Evolutionary conservation across 495 filamentous ascomycete species (phyloP).

Genomic region (Penicillium ucsense): DNA sequence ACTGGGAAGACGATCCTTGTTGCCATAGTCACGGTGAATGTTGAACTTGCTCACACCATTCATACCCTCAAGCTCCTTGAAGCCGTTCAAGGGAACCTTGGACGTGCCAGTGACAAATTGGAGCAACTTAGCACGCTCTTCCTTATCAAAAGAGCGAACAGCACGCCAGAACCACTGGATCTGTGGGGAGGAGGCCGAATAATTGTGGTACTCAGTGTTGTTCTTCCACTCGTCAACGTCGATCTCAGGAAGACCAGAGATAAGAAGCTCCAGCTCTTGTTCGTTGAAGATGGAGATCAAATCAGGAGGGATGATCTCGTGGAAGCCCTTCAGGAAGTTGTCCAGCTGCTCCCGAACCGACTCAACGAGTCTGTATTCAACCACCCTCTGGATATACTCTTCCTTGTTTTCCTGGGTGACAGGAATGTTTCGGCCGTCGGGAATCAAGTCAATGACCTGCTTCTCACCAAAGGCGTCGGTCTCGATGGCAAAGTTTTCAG

Average conservation of each 20-base stretch:
- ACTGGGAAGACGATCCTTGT: conserved; percentile 91
- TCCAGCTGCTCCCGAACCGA: conserved; percentile 93
- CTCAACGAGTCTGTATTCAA: conserved; percentile 85
- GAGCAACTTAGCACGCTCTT: conserved; percentile 92
- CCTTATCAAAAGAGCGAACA: conserved; percentile 95
- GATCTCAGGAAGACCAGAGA: conserved; percentile 94
- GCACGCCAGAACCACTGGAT: conserved; percentile 99
- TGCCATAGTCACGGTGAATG: conserved; percentile 96
- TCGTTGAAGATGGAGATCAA: conserved; percentile 97
- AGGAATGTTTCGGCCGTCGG: conserved; percentile 79
- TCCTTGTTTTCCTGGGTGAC: conserved; percentile 99
- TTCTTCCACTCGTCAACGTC: conserved; percentile 99
- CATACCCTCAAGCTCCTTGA: conserved; percentile 99
- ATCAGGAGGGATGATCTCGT: conserved; percentile 92
- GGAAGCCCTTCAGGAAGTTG: conserved; percentile 92
- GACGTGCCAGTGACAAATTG: conserved; percentile 98
- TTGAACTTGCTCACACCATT: conserved; percentile 98
- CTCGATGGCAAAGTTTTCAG: conserved; percentile 92
- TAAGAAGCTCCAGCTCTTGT: conserved; percentile 92
- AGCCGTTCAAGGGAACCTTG: conserved; percentile 97
- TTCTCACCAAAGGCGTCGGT: conserved; percentile 86
- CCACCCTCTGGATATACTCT: conserved; percentile 85
- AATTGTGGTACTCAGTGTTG: conserved; percentile 98
- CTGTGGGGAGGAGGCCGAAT: conserved; percentile 84
- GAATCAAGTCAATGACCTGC: conserved; percentile 76